Conservation (phyloP, 2,329 filamentous ascomycete genomes). For the Alternaria alternata region DNA sequence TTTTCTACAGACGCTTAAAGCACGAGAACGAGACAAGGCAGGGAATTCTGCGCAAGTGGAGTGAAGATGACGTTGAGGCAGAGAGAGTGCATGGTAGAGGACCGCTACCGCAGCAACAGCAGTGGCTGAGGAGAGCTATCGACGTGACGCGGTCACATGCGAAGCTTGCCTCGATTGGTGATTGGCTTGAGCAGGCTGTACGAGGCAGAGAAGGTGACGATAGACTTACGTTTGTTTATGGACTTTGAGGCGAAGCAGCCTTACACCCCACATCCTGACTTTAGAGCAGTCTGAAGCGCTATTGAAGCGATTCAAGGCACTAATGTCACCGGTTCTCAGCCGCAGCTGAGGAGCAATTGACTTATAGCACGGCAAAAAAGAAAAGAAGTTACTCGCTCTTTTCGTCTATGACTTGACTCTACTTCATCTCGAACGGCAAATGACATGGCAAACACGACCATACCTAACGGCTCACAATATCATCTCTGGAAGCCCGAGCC, state of each 20-base stretch:
- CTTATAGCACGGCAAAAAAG: no score
- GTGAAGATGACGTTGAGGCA: slow-evolving; percentile 51
- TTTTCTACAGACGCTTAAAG: slow-evolving; percentile 50
- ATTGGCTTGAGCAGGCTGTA: slow-evolving; percentile 47
- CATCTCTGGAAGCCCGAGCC: neutral
- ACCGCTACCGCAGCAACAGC: slow-evolving; percentile 39
- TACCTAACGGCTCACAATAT: neutral
- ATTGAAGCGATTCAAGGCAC: no score
- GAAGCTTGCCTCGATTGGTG: slow-evolving; percentile 29
- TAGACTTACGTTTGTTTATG: slow-evolving; percentile 57
- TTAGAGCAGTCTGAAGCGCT: no score
- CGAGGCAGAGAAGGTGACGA: slow-evolving; percentile 54
- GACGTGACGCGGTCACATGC: slow-evolving; percentile 12
- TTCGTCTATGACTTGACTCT: no score
- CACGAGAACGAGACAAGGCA: slow-evolving; percentile 51
- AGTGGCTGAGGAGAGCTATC: slow-evolving; percentile 22
- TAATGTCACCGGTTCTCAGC: no score
- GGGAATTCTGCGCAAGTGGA: slow-evolving; percentile 45
- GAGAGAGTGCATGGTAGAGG: slow-evolving; percentile 41
- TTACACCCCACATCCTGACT: no score
- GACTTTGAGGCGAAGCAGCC: slow-evolving; percentile 20
- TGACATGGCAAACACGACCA: neutral
- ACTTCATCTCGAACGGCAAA: no score
- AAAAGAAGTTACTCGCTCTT: no score
- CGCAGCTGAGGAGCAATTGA: no score